phyloP scores from a whole-genome alignment of 805 yeast genomes.

The Kodamaea fukazawae region DNA sequence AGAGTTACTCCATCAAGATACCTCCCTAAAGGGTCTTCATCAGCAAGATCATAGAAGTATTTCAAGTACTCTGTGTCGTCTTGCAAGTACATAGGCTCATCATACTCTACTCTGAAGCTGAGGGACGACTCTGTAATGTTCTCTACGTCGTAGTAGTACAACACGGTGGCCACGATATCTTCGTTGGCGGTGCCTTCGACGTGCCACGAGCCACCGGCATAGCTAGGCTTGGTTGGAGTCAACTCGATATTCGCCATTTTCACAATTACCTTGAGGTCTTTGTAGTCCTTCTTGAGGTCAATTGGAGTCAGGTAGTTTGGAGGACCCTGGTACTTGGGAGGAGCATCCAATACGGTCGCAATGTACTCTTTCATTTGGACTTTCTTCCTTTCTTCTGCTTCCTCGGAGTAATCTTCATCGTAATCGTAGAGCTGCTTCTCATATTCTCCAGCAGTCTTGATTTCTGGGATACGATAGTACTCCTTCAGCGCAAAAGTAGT shows the following conservation, averaged over 20 bases:
- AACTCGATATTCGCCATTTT: slow-evolving; percentile 41
- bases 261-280: slow-evolving; percentile 34
- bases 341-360: neutral
- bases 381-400: neutral
- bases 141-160: slow-evolving; percentile 39
- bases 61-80: slow-evolving; percentile 23
- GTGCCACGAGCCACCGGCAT: slow-evolving; percentile 43
- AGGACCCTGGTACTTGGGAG: slow-evolving; percentile 7
- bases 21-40: slow-evolving; percentile 24
- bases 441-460: no score
- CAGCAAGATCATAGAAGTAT: slow-evolving; percentile 26
- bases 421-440: neutral
- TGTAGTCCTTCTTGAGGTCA: slow-evolving; percentile 15
- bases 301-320: slow-evolving; percentile 9
- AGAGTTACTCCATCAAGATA: slow-evolving; percentile 26
- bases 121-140: slow-evolving; percentile 36
- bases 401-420: neutral
- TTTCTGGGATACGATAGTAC: slow-evolving; percentile 1
- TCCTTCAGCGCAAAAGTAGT: slow-evolving; percentile 21
- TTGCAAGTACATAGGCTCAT: slow-evolving; percentile 36
- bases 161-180: slow-evolving; percentile 39
- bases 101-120: slow-evolving; percentile 26
- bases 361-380: neutral
- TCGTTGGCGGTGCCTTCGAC: slow-evolving; percentile 42
- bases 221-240: slow-evolving; percentile 38